A percentile compares a stretch with the other conserved stretches of the same genome.
Evolutionary conservation across 331 rosid species (phyloP).

Genomic region (Rosa hybrid): DNA sequence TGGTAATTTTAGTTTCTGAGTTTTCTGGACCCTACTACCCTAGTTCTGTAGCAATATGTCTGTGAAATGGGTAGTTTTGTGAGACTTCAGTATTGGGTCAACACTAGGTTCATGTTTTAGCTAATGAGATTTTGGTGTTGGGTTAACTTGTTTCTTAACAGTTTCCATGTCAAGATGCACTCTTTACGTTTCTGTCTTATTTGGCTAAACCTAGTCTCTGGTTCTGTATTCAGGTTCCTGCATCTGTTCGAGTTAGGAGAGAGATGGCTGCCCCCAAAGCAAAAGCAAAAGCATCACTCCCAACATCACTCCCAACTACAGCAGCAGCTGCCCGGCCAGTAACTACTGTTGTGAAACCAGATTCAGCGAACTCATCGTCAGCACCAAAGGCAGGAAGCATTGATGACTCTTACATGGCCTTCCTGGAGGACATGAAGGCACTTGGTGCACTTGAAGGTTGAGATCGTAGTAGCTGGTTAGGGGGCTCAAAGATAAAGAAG

Average conservation of each 20-base stretch:
- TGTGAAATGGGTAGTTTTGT: neutral
- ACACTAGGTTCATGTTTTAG: neutral
- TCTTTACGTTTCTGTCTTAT: conserved; percentile 7
- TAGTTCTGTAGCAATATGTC: no score
- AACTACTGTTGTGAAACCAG: conserved; percentile 49
- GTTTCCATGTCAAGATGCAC: neutral
- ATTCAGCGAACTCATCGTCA: conserved; percentile 51
- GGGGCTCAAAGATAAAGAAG: neutral
- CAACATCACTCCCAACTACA: conserved; percentile 47
- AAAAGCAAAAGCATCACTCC: conserved; percentile 54
- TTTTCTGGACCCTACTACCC: neutral
- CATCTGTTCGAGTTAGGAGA: conserved; percentile 93
- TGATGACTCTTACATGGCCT: conserved; percentile 78
- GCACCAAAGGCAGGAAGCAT: conserved; percentile 70
- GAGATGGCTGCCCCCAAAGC: conserved; percentile 64
- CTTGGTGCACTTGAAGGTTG: conserved; percentile 87
- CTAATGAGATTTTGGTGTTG: neutral
- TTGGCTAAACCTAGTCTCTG: conserved; percentile 16
- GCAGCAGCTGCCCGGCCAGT: conserved; percentile 39
- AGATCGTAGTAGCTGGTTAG: conserved; percentile 1
- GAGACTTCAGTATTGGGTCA: neutral
- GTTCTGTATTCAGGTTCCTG: conserved; percentile 64
- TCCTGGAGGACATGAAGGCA: conserved; percentile 91
- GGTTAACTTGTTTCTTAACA: conserved; percentile 2
- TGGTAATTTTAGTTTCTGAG: neutral